Evolutionary conservation across 1,284 basidiomycete genomes (phyloP).

Genomic region (Inonotus hispidus): DNA sequence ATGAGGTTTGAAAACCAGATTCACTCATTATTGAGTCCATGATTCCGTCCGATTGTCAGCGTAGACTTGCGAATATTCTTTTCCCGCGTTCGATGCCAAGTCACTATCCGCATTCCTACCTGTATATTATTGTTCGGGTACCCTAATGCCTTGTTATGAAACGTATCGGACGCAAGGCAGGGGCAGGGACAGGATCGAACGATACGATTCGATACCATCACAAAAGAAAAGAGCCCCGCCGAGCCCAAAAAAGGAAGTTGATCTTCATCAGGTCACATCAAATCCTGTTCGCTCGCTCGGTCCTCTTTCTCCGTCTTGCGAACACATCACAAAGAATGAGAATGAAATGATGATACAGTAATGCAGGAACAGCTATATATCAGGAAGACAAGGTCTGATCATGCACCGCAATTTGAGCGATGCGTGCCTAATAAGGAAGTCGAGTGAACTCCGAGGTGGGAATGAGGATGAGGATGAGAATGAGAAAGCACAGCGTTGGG

Average conservation of each 20-base stretch:
- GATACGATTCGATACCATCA: too few relatives aligned
- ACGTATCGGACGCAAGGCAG: too few relatives aligned
- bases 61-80: too few relatives aligned
- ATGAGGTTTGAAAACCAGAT: too few relatives aligned
- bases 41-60: too few relatives aligned
- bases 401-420: not conserved
- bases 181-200: too few relatives aligned
- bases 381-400: not conserved
- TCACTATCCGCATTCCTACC: not conserved
- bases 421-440: not conserved
- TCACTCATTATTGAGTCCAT: too few relatives aligned
- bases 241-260: too few relatives aligned
- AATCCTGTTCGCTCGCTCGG: not conserved
- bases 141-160: too few relatives aligned
- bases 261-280: not conserved
- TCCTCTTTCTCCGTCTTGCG: not conserved
- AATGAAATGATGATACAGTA: not conserved
- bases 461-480: not conserved
- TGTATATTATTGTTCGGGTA: too few relatives aligned
- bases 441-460: not conserved
- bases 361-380: not conserved
- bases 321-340: not conserved
- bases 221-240: too few relatives aligned
- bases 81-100: too few relatives aligned
- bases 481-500: not conserved